Base-by-base conservation (phyloP, 2,329 filamentous ascomycete genomes). In the Xylaria sp. region DNA sequence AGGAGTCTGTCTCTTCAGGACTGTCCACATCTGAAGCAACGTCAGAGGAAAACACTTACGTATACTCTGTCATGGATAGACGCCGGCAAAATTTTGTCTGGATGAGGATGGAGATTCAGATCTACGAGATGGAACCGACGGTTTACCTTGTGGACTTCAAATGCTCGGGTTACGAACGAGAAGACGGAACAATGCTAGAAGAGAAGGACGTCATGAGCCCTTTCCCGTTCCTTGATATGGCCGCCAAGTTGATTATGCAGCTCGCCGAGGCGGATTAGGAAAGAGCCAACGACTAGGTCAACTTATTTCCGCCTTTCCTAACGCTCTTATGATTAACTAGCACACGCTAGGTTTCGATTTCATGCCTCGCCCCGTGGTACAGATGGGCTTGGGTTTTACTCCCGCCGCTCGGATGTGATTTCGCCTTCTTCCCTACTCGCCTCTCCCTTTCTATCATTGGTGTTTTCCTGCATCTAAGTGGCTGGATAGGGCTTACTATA, bases 71-170 rank as follows among this genome's bases (percentile, higher is more conserved):
- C 2, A 76, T 76, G 23, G 78, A 80, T 49, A 79, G 77, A 35
- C 76, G 79, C 11, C 75, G 80, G 46, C 81, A 86, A 54, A 87
- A 92, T 66, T 90, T 90, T 57, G 88, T 96, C n/a, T 94, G 91
- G 74, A 90, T 98, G 72, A 95, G 97, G 74, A 87, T 99, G 74
- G 93, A 96, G 67, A 97, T 99, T 66, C 95, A 97, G 75, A 89
- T 97, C 53, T 97, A 97, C 77, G 90, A 93, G 73, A 93, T 98
- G 81, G 94, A 98, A 75, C 87, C 88, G 60, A 90, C 91, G 57
- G 94, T 95, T 67, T 98, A 94, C 76, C 89, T 99, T 65, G 95
- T 99, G 49, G 95, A 99, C 76, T 99, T 99, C 83, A 98, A 97
- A 75, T 98, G 94, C 75, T 93, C 95, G 13, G 95, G 95, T 19